Conservation (phyloP, 2,329 filamentous ascomycete species). For the Bertia moriformis region DNA sequence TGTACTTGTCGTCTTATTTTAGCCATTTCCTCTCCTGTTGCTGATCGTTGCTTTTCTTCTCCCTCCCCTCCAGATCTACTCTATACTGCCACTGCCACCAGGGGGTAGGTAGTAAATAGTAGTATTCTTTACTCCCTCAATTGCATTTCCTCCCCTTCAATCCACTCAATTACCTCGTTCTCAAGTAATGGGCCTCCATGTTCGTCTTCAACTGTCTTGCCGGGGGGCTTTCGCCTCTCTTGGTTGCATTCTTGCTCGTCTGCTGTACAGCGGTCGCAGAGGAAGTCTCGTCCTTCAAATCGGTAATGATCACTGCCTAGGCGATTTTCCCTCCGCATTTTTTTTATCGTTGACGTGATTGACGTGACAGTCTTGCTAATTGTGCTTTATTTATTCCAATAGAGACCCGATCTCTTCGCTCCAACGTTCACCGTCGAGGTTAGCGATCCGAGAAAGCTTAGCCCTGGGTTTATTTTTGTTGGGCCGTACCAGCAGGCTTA, state of each 20-base stretch:
- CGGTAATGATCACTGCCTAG: too few relatives aligned
- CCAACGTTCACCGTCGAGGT: slow-evolving; percentile 16
- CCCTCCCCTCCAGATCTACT: too few relatives aligned
- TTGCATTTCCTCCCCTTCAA: too few relatives aligned
- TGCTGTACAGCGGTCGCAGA: neutral
- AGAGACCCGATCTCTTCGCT: slow-evolving; percentile 22
- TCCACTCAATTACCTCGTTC: too few relatives aligned
- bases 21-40: too few relatives aligned
- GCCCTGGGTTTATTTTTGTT: slow-evolving; percentile 32
- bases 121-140: too few relatives aligned
- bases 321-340: neutral
- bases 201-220: neutral
- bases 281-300: neutral
- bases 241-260: slow-evolving; percentile 2
- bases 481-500: slow-evolving; percentile 30
- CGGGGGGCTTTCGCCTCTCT: neutral
- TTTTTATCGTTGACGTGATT: neutral
- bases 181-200: too few relatives aligned
- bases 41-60: too few relatives aligned
- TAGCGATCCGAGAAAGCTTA: slow-evolving; percentile 13
- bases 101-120: too few relatives aligned
- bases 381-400: neutral
- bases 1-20: too few relatives aligned
- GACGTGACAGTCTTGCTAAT: neutral
- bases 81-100: too few relatives aligned